These are phyloP conservation scores for Asclepias syriaca DNA, from an alignment of 257 asterid genomes.

Conservation along the genomic window DNA sequence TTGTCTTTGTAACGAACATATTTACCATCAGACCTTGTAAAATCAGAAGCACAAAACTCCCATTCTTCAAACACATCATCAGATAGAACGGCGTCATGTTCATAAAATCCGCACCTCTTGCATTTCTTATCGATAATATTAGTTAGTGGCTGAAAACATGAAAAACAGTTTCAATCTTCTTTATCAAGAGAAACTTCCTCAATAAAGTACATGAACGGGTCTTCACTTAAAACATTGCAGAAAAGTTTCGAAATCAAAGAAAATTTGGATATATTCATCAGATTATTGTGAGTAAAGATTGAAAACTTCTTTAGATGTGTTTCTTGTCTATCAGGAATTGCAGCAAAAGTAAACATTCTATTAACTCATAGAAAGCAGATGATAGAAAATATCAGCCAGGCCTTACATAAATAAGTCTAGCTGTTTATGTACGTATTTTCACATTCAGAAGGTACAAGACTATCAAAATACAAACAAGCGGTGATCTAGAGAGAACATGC, in stretches of 20 bases:
- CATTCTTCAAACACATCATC: constrained; percentile 69
- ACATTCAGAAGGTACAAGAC: background rate
- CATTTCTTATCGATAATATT: constrained; percentile 52
- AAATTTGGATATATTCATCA: background rate
- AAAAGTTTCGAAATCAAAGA: background rate
- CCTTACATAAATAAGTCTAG: background rate
- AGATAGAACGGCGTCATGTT: constrained; percentile 50
- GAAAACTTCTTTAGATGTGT: background rate
- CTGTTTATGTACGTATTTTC: background rate
- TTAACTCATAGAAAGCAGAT: background rate
- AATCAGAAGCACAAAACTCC: constrained; percentile 81
- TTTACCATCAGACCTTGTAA: constrained; percentile 45
- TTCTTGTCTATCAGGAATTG: background rate
- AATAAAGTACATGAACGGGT: background rate
- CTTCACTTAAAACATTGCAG: background rate
- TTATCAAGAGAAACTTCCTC: background rate
- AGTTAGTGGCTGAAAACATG: constrained; percentile 62
- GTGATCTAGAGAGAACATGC: background rate
- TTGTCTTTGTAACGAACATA: constrained; percentile 28
- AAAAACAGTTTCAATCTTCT: constrained; percentile 14
- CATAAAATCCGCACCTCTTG: constrained; percentile 82
- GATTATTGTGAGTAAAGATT: background rate
- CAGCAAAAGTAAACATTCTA: background rate
- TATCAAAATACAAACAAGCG: background rate
- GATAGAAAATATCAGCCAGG: background rate